These are phyloP conservation scores for Hirsutella minnesotensis DNA, from an alignment of 2,329 filamentous ascomycete species.

Conservation along the genomic window DNA sequence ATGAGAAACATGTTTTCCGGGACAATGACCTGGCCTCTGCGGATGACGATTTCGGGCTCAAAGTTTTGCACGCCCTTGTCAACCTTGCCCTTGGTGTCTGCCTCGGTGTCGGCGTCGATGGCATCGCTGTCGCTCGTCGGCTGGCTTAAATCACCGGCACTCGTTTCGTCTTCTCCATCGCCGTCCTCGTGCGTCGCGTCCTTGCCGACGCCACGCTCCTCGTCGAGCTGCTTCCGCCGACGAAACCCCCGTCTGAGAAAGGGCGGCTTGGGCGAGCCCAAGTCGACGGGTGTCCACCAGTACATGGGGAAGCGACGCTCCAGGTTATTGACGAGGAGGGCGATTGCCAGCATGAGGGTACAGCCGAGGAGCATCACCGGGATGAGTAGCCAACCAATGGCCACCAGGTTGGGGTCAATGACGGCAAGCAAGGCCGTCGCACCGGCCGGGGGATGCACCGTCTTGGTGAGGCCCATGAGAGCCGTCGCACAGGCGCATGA, in stretches of 20 bases:
- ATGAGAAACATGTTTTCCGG: constrained; percentile 23
- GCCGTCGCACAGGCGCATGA: constrained; percentile 51
- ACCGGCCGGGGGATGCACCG: constrained; percentile 62
- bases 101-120: not conserved
- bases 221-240: not conserved
- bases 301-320: constrained; percentile 55
- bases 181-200: not conserved
- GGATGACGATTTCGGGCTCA: constrained; percentile 21
- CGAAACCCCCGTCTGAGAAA: not conserved
- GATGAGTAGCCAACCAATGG: constrained; percentile 58
- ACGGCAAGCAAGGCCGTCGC: constrained; percentile 62
- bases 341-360: constrained; percentile 47
- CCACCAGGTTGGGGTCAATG: constrained; percentile 38
- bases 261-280: constrained; percentile 7
- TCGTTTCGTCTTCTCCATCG: not conserved
- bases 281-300: constrained; percentile 49
- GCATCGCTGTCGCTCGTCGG: constrained; percentile 7
- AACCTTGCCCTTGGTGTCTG: not conserved
- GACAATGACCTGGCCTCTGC: constrained; percentile 19
- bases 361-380: constrained; percentile 50
- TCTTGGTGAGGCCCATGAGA: constrained; percentile 59
- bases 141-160: not conserved
- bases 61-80: no score
- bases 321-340: constrained; percentile 57
- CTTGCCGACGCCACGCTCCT: not conserved